Evolutionary conservation across 441 rosid genomes (phyloP), one percentile per base, ranked within the genome.

Genomic region (Pelargonium australe): DNA sequence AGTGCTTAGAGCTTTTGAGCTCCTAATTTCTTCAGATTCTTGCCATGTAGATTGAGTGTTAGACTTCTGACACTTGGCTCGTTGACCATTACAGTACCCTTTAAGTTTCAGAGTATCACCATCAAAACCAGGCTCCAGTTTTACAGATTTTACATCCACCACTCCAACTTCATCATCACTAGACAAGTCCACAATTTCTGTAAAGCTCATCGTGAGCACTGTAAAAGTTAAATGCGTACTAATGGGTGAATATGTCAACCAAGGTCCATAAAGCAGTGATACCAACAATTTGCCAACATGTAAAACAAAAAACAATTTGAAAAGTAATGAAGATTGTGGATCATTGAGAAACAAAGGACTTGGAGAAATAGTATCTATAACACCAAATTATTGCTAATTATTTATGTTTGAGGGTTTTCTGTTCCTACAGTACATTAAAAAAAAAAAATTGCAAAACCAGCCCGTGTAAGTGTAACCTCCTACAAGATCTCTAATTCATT

Each of bases 1-100:
- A 45, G 12, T 45, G 12, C 53, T 45, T 45, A 10, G 0, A 10
- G 53, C 82, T 65, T 77, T 68, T 28, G 87, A 86, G 70, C 81
- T 81, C 80, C 78, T 80, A 78, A 78, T 86, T 73, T 83, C 53
- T 45, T 45, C 13, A 8, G 13, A 8, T 13, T 10, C 13, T 45
- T 45, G 53, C 31, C 31, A 2, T 25, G 31, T 25, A 25, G 31
- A 25, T 25, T 25, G 31, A 25, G 31, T 25, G 31, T 25, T 25
- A 1, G 31, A 25, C 31, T 25, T 25, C 31, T 1, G 31, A 25
- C 31, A 25, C 12, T 11, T 10, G 12, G 13, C 13, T 45, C 3
- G 53, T 11, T 45, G 53, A 45, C 12, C 53, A 45, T 10, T 45
- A 45, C 13, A 45, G 53, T 45, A 11, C 13, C 53, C 53, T 45